These are phyloP conservation scores for Yarrowia sp. DNA, from an alignment of 805 yeast species.

Conservation along the genomic window DNA sequence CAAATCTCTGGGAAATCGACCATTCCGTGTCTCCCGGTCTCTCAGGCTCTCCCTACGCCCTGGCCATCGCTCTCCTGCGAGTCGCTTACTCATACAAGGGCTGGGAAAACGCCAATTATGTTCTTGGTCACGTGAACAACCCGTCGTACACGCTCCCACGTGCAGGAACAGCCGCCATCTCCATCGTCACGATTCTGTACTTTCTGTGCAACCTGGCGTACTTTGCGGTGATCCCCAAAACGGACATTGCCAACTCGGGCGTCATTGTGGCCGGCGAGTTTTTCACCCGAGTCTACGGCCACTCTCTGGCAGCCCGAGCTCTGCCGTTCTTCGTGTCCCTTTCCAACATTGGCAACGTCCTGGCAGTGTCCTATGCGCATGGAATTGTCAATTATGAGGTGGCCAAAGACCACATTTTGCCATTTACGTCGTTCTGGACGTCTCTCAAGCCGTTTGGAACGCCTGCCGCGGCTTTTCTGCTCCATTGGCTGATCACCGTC, in stretches of 20 bases:
- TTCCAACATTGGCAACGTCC: conserved; percentile 68
- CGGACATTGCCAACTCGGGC: conserved; percentile 58
- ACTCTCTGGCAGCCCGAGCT: conserved; percentile 57
- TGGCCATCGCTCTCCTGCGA: conserved; percentile 64
- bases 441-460: conserved; percentile 52
- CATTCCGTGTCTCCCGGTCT: conserved; percentile 50
- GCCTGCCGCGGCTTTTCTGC: conserved; percentile 55
- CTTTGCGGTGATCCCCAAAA: conserved; percentile 58
- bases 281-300: conserved; percentile 65
- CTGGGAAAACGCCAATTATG: conserved; percentile 74
- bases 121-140: conserved; percentile 62
- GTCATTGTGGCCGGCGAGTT: conserved; percentile 69
- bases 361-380: conserved; percentile 69
- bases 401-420: conserved; percentile 59
- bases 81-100: conserved; percentile 71
- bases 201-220: conserved; percentile 65
- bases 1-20: conserved; percentile 53
- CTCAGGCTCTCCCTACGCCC: conserved; percentile 50
- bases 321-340: conserved; percentile 65
- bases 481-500: conserved; percentile 66
- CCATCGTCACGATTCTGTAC: conserved; percentile 60
- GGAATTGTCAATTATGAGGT: conserved; percentile 65
- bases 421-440: conserved; percentile 58
- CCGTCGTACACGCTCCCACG: conserved; percentile 64
- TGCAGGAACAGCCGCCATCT: conserved; percentile 67